Evolutionary conservation across 2,329 filamentous ascomycete species (phyloP).

Genomic region (Arthrobotrys sphaeroides): DNA sequence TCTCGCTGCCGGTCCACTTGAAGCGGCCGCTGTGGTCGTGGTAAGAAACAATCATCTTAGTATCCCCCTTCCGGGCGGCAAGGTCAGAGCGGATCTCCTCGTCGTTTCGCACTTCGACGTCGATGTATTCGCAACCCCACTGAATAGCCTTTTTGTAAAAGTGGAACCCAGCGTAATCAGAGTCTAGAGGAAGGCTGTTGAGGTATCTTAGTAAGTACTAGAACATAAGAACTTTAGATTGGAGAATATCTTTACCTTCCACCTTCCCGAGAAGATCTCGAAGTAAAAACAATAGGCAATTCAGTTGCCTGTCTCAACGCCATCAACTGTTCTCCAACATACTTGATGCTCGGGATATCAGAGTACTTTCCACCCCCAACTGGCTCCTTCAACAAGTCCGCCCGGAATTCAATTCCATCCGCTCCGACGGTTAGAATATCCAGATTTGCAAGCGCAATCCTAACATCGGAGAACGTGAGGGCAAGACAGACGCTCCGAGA

Average conservation of each 20-base stretch:
- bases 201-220: neutral
- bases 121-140: slow-evolving; percentile 89
- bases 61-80: slow-evolving; percentile 76
- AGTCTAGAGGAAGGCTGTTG: slow-evolving; percentile 45
- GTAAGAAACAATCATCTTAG: slow-evolving; percentile 89
- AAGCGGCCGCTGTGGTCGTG: slow-evolving; percentile 87
- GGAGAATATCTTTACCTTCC: slow-evolving; percentile 32
- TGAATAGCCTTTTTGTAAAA: slow-evolving; percentile 74
- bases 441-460: slow-evolving; percentile 81
- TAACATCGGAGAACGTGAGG: slow-evolving; percentile 86
- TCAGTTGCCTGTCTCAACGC: slow-evolving; percentile 82
- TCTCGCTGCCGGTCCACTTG: slow-evolving; percentile 80
- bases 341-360: slow-evolving; percentile 78
- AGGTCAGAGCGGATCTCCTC: slow-evolving; percentile 76
- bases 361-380: slow-evolving; percentile 68
- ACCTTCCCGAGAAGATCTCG: slow-evolving; percentile 76
- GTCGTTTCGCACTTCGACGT: slow-evolving; percentile 87
- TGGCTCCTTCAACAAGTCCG: slow-evolving; percentile 78
- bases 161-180: slow-evolving; percentile 67
- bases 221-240: neutral
- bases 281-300: slow-evolving; percentile 89
- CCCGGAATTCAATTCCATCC: slow-evolving; percentile 84
- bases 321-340: slow-evolving; percentile 88
- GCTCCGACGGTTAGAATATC: slow-evolving; percentile 87
- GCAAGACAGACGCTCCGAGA: slow-evolving; percentile 84